Evolutionary conservation across 208 protist genomes (phyloP).

Genomic region (Leishmania tropica): DNA sequence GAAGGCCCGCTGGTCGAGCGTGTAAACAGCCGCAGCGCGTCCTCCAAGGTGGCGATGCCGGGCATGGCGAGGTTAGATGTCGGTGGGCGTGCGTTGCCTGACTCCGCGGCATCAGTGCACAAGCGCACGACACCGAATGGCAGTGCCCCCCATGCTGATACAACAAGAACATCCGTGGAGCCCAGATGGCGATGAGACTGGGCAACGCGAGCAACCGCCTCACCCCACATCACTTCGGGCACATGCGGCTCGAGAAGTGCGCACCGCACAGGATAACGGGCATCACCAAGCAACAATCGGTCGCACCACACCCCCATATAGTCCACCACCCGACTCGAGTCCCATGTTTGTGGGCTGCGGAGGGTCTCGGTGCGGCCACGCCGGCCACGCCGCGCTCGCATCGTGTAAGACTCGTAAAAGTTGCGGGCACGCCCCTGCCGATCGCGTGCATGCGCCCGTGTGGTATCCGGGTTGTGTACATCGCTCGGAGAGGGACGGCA

Average conservation of each 20-base stretch:
- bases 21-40: slow-evolving; percentile 34
- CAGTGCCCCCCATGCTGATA: slow-evolving; percentile 38
- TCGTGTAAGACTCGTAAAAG: slow-evolving; percentile 33
- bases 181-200: slow-evolving; percentile 58
- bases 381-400: slow-evolving; percentile 1
- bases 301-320: slow-evolving; percentile 87
- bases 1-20: background rate
- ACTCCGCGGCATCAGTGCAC: background rate
- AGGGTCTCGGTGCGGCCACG: slow-evolving; percentile 11
- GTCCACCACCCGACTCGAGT: slow-evolving; percentile 65
- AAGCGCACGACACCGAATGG: slow-evolving; percentile 63
- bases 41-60: slow-evolving; percentile 13
- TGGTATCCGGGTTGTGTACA: slow-evolving; percentile 68
- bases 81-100: background rate
- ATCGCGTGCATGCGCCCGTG: slow-evolving; percentile 54
- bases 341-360: slow-evolving; percentile 75
- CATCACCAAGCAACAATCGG: slow-evolving; percentile 74
- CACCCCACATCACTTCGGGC: slow-evolving; percentile 37
- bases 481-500: slow-evolving; percentile 73
- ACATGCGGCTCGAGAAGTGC: slow-evolving; percentile 76
- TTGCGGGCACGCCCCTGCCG: slow-evolving; percentile 50
- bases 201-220: slow-evolving; percentile 61
- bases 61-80: background rate
- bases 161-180: slow-evolving; percentile 52
- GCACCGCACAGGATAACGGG: slow-evolving; percentile 43